phyloP scores from a whole-genome alignment of 306 rosid genomes.

The Gleditsia sinensis region DNA sequence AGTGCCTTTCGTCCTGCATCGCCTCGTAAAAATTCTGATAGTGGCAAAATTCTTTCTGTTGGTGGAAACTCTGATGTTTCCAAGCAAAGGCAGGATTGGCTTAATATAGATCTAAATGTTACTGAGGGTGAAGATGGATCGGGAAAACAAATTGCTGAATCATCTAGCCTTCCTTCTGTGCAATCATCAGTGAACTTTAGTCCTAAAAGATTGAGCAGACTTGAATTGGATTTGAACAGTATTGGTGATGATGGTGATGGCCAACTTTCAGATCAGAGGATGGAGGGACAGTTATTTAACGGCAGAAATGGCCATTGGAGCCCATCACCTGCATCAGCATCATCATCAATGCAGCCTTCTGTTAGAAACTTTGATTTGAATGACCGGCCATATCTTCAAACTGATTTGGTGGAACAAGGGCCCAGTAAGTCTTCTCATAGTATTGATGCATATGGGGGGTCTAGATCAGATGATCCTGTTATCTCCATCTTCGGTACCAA shows the following conservation, averaged over 20 bases:
- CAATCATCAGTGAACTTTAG: slow-evolving; percentile 69
- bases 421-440: slow-evolving; percentile 45
- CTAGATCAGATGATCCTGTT: slow-evolving; percentile 63
- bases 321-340: slow-evolving; percentile 76
- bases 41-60: slow-evolving; percentile 58
- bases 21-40: slow-evolving; percentile 65
- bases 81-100: slow-evolving; percentile 71
- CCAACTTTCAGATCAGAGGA: slow-evolving; percentile 56
- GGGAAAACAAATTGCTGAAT: slow-evolving; percentile 54
- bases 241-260: slow-evolving; percentile 69
- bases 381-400: slow-evolving; percentile 67
- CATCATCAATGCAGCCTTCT: slow-evolving; percentile 85
- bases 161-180: slow-evolving; percentile 69
- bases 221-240: slow-evolving; percentile 75
- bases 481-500: slow-evolving; percentile 85
- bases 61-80: slow-evolving; percentile 64
- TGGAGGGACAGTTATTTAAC: slow-evolving; percentile 50
- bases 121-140: slow-evolving; percentile 67
- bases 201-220: slow-evolving; percentile 63
- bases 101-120: slow-evolving; percentile 80
- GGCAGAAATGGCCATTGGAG: slow-evolving; percentile 62
- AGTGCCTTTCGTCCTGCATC: slow-evolving; percentile 96
- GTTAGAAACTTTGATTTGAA: slow-evolving; percentile 87
- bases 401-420: slow-evolving; percentile 62
- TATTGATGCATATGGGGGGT: slow-evolving; percentile 48